Percentiles rank a stretch among this genome's conserved stretches.
phyloP scores from a whole-genome alignment of 139 green algal species.

The Zygnema circumcarinatum region DNA sequence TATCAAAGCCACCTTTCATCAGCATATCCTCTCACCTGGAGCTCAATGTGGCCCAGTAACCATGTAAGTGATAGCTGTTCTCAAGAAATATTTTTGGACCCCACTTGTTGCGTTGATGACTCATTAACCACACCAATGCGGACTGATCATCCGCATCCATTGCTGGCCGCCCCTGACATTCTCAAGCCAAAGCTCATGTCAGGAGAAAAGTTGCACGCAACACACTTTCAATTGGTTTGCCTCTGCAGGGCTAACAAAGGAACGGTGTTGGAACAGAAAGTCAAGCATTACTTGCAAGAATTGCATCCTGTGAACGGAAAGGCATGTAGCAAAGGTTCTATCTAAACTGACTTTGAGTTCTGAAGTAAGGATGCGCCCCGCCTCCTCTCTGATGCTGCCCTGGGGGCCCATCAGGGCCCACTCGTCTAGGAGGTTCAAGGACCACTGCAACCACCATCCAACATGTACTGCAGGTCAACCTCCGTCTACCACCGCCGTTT shows the following conservation, averaged over 20 bases:
- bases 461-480: no score
- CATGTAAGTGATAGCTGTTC: slow-evolving; percentile 32
- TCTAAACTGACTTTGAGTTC: slow-evolving; percentile 24
- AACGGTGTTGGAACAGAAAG: no score
- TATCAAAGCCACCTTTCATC: no score
- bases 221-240: no score
- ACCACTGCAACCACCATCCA: slow-evolving; percentile 43
- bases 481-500: no score
- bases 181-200: no score
- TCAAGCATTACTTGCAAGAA: no score
- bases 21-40: slow-evolving; percentile 43
- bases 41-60: slow-evolving; percentile 41
- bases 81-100: slow-evolving; percentile 30
- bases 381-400: slow-evolving; percentile 25
- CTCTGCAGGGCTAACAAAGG: no score
- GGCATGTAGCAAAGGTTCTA: no score
- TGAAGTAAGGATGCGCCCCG: slow-evolving; percentile 11
- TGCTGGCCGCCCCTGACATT: slow-evolving; percentile 9
- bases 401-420: slow-evolving; percentile 31
- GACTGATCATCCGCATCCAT: slow-evolving; percentile 48
- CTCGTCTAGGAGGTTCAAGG: slow-evolving; percentile 26
- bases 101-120: slow-evolving; percentile 1
- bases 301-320: no score
- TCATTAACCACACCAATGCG: slow-evolving; percentile 24
- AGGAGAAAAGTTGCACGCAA: no score